Evolutionary conservation across 257 asterid genomes (phyloP).

Genomic region (Nyctanthes arbortristis): DNA sequence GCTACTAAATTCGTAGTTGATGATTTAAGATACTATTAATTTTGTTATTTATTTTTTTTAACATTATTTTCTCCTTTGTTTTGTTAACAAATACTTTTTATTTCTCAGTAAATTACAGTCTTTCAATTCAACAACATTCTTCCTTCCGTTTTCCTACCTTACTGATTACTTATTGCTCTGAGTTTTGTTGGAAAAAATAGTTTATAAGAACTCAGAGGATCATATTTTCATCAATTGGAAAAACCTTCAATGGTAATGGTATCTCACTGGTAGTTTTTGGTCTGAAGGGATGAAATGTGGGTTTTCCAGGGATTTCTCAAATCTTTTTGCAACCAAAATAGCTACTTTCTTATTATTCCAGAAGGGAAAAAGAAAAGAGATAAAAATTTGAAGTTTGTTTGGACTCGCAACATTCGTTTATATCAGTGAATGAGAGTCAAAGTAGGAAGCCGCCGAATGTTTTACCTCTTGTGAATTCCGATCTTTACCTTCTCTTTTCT

Average conservation of each 20-base stretch:
- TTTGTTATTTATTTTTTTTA: neutral
- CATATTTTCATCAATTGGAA: neutral
- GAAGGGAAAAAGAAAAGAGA: neutral
- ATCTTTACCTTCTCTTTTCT: slow-evolving; percentile 21
- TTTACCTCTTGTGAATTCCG: neutral
- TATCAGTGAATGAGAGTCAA: neutral
- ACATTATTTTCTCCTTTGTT: too few species aligned
- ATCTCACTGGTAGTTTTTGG: neutral
- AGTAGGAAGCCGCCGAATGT: neutral
- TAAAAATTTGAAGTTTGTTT: neutral
- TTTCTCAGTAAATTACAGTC: too few species aligned
- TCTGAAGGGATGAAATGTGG: neutral
- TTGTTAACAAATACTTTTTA: too few species aligned
- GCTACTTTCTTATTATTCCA: neutral
- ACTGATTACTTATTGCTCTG: neutral
- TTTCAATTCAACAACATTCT: too few species aligned
- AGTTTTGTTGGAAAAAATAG: neutral
- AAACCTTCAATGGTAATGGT: neutral
- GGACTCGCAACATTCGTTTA: neutral
- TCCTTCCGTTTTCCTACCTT: neutral
- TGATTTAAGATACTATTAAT: neutral
- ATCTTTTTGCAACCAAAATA: neutral
- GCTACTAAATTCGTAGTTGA: neutral
- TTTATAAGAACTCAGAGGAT: neutral
- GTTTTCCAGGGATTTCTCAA: neutral